These are phyloP conservation scores for Knufia fluminis DNA, from an alignment of 2,329 filamentous ascomycete species.

Conservation along the genomic window DNA sequence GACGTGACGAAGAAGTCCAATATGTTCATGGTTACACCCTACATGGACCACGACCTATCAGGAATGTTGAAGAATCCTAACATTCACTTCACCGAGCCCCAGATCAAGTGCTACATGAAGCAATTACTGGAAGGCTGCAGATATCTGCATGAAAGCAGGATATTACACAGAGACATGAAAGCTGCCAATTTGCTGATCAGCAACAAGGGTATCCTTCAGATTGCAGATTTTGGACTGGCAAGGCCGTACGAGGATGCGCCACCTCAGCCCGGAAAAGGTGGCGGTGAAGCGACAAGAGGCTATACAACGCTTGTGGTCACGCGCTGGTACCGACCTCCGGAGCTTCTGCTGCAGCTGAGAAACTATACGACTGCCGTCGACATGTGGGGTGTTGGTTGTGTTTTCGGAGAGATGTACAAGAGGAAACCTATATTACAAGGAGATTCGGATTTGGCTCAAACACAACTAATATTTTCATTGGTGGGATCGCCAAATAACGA, in stretches of 20 bases:
- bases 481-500: slow-evolving; percentile 83
- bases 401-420: slow-evolving; percentile 96
- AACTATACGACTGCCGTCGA: slow-evolving; percentile 97
- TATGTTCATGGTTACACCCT: slow-evolving; percentile 98
- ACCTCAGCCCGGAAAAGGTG: slow-evolving; percentile 66
- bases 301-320: slow-evolving; percentile 97
- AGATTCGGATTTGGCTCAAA: slow-evolving; percentile 78
- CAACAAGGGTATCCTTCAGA: slow-evolving; percentile 86
- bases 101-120: slow-evolving; percentile 97
- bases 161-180: slow-evolving; percentile 97
- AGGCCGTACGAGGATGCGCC: slow-evolving; percentile 81
- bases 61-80: slow-evolving; percentile 90
- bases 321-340: slow-evolving; percentile 91
- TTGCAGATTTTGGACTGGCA: slow-evolving; percentile 93
- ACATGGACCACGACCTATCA: slow-evolving; percentile 98
- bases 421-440: slow-evolving; percentile 87
- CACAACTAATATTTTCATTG: slow-evolving; percentile 87
- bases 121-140: slow-evolving; percentile 82
- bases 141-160: slow-evolving; percentile 82
- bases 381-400: slow-evolving; percentile 97
- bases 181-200: slow-evolving; percentile 95
- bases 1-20: slow-evolving; percentile 71
- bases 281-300: slow-evolving; percentile 75
- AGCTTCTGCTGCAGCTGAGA: slow-evolving; percentile 77
- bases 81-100: slow-evolving; percentile 74